Base-by-base conservation (phyloP, 2,329 filamentous ascomycete species). In the Aaosphaeria arxii region DNA sequence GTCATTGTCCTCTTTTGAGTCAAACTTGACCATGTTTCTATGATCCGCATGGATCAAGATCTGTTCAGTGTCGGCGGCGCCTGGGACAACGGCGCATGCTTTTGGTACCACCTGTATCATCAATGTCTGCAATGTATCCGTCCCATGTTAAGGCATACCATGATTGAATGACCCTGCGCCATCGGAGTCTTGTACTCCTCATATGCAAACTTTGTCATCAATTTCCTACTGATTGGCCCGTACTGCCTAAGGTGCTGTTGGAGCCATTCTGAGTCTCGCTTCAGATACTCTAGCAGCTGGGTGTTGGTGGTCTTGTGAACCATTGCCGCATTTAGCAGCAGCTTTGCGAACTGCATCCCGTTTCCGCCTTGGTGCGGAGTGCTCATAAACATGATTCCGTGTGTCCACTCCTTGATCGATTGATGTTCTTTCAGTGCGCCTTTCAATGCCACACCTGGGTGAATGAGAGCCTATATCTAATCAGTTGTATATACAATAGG, bases 181-280 rank as follows among this genome's bases (percentile, higher is more conserved):
- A 36, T 36, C 33, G 4, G 2, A 9, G 2, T 36, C 9, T 13
- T 4, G 33, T 36, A 11, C 33, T 13, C 9, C 33, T 11, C 33
- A 36, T 36, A 13, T 36, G 33, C 9, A 11, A 13, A 36, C 13
- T 36, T 36, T 2, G 33, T 11, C 33, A 9, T 4, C 2, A 36
- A 9, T 2, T 13, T 2, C 33, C 33, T 36, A 11, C 13, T 13
- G 33, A 2, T 36, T 36, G 59, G 55, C n/a, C 35, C 54, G 45
- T 68, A 73, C 42, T 72, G 63, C 6, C 55, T 51, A 44, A 66
- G 56, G 50, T 71, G 69, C 42, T 70, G 61, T 47, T 69, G 61
- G 11, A 73, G 60, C 55, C 46, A 60, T 56, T 72, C 67, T 13
- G 67, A 71, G 48, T 71, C 57, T 51, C 56, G 50, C 58, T 70